phyloP scores from a whole-genome alignment of 2,329 filamentous ascomycete genomes.

The Aspergillus udagawae region DNA sequence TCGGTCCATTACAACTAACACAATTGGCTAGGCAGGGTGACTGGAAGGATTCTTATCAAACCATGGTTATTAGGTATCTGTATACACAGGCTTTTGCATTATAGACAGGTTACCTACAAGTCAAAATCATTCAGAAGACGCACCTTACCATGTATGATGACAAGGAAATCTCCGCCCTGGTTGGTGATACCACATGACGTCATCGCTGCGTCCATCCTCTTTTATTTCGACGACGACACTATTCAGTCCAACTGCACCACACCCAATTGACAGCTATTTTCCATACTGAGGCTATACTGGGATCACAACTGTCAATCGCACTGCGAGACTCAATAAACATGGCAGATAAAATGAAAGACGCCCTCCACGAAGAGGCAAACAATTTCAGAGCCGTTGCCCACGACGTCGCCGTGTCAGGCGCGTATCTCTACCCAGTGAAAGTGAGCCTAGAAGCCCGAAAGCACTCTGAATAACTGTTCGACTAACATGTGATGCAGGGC shows the following conservation, averaged over 20 bases:
- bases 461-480: background rate
- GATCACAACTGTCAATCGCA: background rate
- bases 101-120: background rate
- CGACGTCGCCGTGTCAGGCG: constrained; percentile 68
- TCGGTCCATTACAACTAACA: constrained; percentile 3
- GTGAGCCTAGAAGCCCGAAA: constrained; percentile 30
- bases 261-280: background rate
- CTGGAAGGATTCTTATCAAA: background rate
- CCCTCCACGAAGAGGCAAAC: constrained; percentile 65
- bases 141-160: background rate
- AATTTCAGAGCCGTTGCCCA: constrained; percentile 60
- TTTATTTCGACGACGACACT: no score
- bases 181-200: background rate
- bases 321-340: constrained; percentile 19
- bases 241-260: background rate
- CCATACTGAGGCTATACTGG: background rate
- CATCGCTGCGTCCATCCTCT: background rate
- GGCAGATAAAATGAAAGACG: constrained; percentile 53
- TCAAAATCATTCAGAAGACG: background rate
- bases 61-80: background rate
- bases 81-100: background rate
- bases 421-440: constrained; percentile 83
- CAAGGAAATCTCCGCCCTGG: background rate
- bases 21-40: constrained; percentile 6
- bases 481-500: constrained; percentile 42